Conservation (phyloP, 164 flowering plant genomes). For the Brasenia schreberi region DNA sequence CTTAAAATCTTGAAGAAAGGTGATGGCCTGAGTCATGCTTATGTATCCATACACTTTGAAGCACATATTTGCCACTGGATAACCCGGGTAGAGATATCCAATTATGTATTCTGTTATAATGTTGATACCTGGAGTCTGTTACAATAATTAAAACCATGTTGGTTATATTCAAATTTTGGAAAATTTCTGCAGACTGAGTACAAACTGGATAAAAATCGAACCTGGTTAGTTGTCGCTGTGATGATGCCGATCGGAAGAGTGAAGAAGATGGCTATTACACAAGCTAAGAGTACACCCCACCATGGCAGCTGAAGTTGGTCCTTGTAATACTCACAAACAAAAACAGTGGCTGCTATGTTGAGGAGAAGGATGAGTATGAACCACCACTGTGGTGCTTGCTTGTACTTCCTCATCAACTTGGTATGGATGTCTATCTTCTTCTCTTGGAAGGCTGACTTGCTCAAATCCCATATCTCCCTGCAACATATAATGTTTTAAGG, state of each 20-base stretch:
- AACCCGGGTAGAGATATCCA: conserved; percentile 72
- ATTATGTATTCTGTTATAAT: conserved; percentile 69
- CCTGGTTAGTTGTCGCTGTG: conserved; percentile 87
- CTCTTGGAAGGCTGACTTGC: conserved; percentile 45
- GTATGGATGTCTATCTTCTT: conserved; percentile 64
- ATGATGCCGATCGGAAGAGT: conserved; percentile 85
- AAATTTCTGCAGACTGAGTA: neutral
- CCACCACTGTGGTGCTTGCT: conserved; percentile 82
- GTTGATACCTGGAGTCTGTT: conserved; percentile 61
- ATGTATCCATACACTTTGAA: conserved; percentile 87
- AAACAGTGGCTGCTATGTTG: conserved; percentile 46
- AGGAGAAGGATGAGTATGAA: conserved; percentile 41
- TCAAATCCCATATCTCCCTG: conserved; percentile 70
- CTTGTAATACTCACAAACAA: conserved; percentile 56
- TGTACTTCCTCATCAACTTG: conserved; percentile 58
- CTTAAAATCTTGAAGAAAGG: conserved; percentile 83
- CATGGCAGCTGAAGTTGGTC: conserved; percentile 77
- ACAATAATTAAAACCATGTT: neutral
- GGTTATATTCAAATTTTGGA: neutral
- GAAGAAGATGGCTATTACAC: conserved; percentile 60
- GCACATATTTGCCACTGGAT: conserved; percentile 86
- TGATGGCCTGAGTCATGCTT: conserved; percentile 69
- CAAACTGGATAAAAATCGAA: conserved; percentile 6
- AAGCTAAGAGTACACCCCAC: conserved; percentile 84
- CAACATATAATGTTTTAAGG: neutral